These are phyloP conservation scores for Selaginella tamariscina DNA, from an alignment of 75 land plant species.

Conservation along the genomic window DNA sequence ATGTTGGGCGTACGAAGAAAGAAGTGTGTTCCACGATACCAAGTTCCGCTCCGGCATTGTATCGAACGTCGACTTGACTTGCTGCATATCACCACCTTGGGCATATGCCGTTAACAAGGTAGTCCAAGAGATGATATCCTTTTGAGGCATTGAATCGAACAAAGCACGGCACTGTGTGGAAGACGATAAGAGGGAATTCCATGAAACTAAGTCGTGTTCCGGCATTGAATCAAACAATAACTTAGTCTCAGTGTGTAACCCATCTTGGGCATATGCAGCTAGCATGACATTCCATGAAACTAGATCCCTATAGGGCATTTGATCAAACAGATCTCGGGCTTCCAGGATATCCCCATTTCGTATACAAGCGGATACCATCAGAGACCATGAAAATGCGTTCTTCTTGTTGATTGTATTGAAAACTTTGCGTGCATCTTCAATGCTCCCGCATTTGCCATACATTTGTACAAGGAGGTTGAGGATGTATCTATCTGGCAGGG, in stretches of 20 bases:
- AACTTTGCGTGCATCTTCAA: background rate
- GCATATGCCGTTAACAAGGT: too few relatives aligned
- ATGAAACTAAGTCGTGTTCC: too few relatives aligned
- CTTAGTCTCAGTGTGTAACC: too few relatives aligned
- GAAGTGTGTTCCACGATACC: background rate
- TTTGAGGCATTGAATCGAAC: background rate
- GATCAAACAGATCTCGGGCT: background rate
- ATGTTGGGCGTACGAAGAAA: background rate
- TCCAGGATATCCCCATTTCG: background rate
- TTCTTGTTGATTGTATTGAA: background rate
- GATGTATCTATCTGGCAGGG: background rate
- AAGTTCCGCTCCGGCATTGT: background rate
- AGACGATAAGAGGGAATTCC: background rate
- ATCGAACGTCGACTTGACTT: background rate
- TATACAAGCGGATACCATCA: slow-evolving; percentile 3
- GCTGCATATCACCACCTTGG: too few relatives aligned
- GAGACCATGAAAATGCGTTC: background rate
- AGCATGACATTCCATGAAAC: slow-evolving; percentile 9
- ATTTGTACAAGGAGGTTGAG: background rate
- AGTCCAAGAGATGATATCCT: too few relatives aligned
- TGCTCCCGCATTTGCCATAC: slow-evolving; percentile 5
- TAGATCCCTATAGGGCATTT: background rate
- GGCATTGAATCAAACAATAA: background rate
- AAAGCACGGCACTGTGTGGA: background rate
- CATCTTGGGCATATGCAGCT: slow-evolving; percentile 8